These are phyloP conservation scores for Lactifluus piperatus DNA, from an alignment of 768 basidiomycete genomes.

Conservation along the genomic window DNA sequence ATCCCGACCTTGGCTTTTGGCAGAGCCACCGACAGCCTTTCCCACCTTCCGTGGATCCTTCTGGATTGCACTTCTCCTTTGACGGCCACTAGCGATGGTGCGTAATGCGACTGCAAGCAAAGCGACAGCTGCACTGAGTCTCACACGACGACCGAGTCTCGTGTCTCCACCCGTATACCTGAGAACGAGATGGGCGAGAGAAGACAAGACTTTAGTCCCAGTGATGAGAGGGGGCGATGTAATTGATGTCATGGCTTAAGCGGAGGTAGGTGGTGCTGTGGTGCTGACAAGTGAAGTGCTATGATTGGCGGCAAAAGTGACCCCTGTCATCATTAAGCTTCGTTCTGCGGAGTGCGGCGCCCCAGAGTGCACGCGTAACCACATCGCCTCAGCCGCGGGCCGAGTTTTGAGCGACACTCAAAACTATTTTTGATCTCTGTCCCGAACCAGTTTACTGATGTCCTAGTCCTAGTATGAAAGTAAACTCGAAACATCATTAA, in stretches of 20 bases:
- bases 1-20: conserved; percentile 1
- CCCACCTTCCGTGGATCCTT: conserved; percentile 1
- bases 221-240: not conserved
- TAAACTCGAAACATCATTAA: too few species aligned
- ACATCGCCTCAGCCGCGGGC: too few species aligned
- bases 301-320: too few species aligned
- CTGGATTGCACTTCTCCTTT: conserved; percentile 1
- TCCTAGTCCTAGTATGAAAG: too few species aligned
- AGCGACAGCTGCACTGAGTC: not conserved
- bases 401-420: too few species aligned
- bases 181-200: not conserved
- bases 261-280: not conserved
- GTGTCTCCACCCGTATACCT: conserved; percentile 4
- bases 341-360: too few species aligned
- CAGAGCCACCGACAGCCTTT: not conserved
- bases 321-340: too few species aligned
- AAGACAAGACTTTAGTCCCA: not conserved
- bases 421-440: too few species aligned
- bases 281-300: too few species aligned
- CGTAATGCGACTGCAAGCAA: not conserved
- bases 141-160: conserved; percentile 1
- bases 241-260: not conserved
- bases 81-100: not conserved
- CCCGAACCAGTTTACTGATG: too few species aligned
- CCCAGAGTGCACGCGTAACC: too few species aligned